A percentile compares a stretch with the other conserved stretches of the same genome.
These are phyloP conservation scores for Biscogniauxia sp. DNA, from an alignment of 2,329 filamentous ascomycete species.

Conservation along the genomic window DNA sequence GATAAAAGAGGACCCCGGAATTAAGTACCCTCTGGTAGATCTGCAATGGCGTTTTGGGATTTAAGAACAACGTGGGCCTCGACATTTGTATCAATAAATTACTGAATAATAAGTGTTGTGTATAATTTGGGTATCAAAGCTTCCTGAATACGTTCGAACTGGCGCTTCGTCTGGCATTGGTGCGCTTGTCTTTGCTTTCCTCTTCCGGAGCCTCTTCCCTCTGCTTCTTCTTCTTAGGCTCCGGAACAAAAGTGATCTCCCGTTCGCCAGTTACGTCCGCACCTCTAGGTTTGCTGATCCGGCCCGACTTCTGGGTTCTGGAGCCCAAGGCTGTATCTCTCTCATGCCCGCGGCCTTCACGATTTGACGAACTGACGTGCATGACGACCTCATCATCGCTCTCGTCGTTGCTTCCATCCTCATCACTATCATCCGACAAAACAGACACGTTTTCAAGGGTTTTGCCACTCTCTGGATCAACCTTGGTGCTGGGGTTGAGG, in stretches of 20 bases:
- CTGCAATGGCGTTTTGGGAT: conserved; percentile 15
- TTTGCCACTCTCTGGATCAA: conserved; percentile 33
- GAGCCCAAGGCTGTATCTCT: conserved; percentile 58
- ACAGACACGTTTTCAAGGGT: conserved; percentile 30
- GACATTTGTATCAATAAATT: conserved; percentile 20
- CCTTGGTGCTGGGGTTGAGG: conserved; percentile 81
- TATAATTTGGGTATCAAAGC: conserved; percentile 53
- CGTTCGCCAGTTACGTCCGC: conserved; percentile 60
- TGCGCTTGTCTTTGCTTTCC: conserved; percentile 26
- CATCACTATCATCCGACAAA: conserved; percentile 48
- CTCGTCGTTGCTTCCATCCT: conserved; percentile 33
- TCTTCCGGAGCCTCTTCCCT: conserved; percentile 17
- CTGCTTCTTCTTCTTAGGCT: conserved; percentile 49
- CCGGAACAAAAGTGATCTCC: conserved; percentile 71
- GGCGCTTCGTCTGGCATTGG: conserved; percentile 62
- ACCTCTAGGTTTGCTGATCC: conserved; percentile 42
- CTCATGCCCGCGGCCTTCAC: conserved; percentile 55
- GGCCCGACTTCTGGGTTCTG: conserved; percentile 49
- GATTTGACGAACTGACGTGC: conserved; percentile 68
- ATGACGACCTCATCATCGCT: conserved; percentile 52
- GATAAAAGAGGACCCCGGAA: conserved; percentile 2
- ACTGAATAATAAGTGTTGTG: conserved; percentile 4
- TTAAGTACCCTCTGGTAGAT: conserved; percentile 5
- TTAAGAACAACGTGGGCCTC: conserved; percentile 5
- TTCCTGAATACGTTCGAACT: conserved; percentile 68